Percentiles rank a stretch among this genome's conserved stretches.
These are phyloP conservation scores for Pleomassaria siparia DNA, from an alignment of 2,329 filamentous ascomycete genomes.

Conservation along the genomic window DNA sequence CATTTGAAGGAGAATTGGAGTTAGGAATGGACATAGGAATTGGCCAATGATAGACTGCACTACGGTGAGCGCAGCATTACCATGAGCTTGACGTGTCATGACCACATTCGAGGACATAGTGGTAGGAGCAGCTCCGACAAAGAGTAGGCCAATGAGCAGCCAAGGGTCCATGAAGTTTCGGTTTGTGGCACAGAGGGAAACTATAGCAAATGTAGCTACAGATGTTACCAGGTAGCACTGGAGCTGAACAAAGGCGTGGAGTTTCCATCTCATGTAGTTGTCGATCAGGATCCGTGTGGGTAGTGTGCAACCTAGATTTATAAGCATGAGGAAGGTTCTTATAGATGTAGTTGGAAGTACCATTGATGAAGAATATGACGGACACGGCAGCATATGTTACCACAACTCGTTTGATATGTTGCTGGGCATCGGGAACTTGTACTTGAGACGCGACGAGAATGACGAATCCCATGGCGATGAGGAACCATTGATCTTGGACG, in stretches of 20 bases:
- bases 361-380: conserved; percentile 71
- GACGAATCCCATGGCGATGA: conserved; percentile 61
- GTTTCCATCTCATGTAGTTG: conserved; percentile 66
- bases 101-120: conserved; percentile 74
- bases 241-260: conserved; percentile 68
- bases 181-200: conserved; percentile 54
- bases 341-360: no score
- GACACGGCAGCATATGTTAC: conserved; percentile 69
- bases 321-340: no score
- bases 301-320: conserved; percentile 69
- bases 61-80: conserved; percentile 53
- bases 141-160: conserved; percentile 67
- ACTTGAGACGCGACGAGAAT: conserved; percentile 57
- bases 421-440: conserved; percentile 58
- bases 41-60: conserved; percentile 73
- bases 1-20: conserved; percentile 64
- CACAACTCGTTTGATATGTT: conserved; percentile 51
- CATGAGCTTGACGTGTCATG: conserved; percentile 69
- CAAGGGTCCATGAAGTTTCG: conserved; percentile 61
- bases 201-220: conserved; percentile 59
- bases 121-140: conserved; percentile 68
- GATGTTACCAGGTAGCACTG: conserved; percentile 69
- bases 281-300: conserved; percentile 61
- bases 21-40: conserved; percentile 67
- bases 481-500: conserved; percentile 63